A percentile compares a stretch with the other conserved stretches of the same genome.
These are phyloP conservation scores for Trichoderma koningiopsis DNA, from an alignment of 2,329 filamentous ascomycete genomes.

Conservation along the genomic window DNA sequence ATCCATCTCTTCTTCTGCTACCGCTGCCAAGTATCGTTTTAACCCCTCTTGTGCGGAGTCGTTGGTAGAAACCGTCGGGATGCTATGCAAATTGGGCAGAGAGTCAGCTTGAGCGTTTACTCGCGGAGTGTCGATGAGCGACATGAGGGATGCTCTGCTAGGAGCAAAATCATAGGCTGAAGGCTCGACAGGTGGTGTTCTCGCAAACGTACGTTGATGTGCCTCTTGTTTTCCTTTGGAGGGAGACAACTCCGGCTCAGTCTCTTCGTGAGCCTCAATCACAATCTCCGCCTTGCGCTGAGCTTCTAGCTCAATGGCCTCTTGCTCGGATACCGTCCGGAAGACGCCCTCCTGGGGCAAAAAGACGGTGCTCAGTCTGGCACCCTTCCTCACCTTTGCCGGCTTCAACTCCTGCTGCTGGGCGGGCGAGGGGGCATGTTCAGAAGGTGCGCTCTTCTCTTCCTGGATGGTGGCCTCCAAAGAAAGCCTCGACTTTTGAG, in stretches of 20 bases:
- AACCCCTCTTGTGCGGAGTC: conserved; percentile 23
- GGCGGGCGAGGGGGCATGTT: conserved; percentile 31
- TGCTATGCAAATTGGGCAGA: conserved; percentile 46
- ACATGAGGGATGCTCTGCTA: conserved; percentile 60
- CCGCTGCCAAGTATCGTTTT: conserved; percentile 12
- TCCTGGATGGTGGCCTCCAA: conserved; percentile 27
- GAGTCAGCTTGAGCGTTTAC: conserved; percentile 40
- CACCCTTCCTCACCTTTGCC: conserved; percentile 42
- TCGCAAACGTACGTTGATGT: conserved; percentile 50
- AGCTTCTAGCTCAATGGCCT: conserved; percentile 48
- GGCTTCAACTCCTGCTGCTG: conserved; percentile 30
- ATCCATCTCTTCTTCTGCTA: conserved; percentile 4
- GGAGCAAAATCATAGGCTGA: conserved; percentile 59
- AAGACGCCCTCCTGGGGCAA: conserved; percentile 66
- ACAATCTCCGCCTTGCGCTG: conserved; percentile 33
- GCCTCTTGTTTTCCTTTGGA: conserved; percentile 29
- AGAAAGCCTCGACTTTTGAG: conserved; percentile 6
- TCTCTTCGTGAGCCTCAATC: conserved; percentile 27
- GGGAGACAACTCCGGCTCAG: conserved; percentile 26
- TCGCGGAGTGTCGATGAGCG: conserved; percentile 61
- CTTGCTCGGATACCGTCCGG: conserved; percentile 59
- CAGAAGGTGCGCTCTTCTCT: conserved; percentile 30
- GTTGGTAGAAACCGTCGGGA: conserved; percentile 41
- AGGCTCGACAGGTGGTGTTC: conserved; percentile 64
- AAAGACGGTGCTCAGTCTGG: conserved; percentile 57